These are phyloP conservation scores for Ogataea pini DNA, from an alignment of 805 yeast species.

Conservation along the genomic window DNA sequence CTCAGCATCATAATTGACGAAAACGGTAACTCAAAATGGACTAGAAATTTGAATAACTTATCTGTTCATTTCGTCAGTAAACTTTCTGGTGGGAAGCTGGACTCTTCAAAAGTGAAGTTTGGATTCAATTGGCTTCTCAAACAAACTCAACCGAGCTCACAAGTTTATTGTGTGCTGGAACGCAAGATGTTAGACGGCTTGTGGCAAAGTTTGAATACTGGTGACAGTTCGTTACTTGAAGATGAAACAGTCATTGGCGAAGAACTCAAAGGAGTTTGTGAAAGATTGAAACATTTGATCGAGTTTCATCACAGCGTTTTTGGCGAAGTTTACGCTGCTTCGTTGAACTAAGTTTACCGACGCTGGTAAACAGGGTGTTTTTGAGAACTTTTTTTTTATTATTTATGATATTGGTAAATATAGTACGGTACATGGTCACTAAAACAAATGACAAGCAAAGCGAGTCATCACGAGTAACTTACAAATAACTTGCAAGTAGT, in stretches of 20 bases:
- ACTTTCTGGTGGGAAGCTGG: conserved; percentile 25
- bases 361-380: neutral
- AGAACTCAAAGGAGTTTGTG: conserved; percentile 61
- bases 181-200: conserved; percentile 55
- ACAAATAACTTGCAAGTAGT: neutral
- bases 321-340: conserved; percentile 57
- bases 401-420: neutral
- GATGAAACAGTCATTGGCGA: conserved; percentile 36
- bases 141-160: conserved; percentile 82
- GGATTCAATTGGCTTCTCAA: conserved; percentile 78
- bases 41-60: conserved; percentile 72
- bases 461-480: no score
- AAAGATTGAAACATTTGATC: conserved; percentile 62
- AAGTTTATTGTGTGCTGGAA: conserved; percentile 76
- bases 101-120: conserved; percentile 52
- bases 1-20: conserved; percentile 81
- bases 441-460: no score
- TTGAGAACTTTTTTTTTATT: neutral
- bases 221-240: conserved; percentile 16
- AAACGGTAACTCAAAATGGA: conserved; percentile 88
- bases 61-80: conserved; percentile 64
- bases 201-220: conserved; percentile 25
- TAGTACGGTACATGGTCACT: neutral
- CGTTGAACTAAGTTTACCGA: conserved; percentile 9
- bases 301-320: conserved; percentile 85